Evolutionary conservation across 768 basidiomycete species (phyloP), one percentile per base, ranked within the genome.

Genomic region (Mycena indigotica): DNA sequence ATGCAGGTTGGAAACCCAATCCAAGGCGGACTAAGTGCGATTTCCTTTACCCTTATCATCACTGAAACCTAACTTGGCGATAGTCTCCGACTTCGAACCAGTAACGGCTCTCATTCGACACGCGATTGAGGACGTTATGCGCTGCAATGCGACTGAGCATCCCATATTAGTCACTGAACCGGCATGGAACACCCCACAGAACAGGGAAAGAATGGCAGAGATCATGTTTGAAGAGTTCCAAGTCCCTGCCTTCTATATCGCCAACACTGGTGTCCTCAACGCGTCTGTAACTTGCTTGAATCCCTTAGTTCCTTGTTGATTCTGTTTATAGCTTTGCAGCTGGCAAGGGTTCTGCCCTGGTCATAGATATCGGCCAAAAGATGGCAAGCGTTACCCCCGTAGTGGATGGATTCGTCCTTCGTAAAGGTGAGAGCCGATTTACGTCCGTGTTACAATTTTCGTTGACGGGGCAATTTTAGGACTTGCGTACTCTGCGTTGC

Each of bases 161-260:
- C 97, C 97, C 1, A 73, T 98, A 40, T 83, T 99, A 39, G 84
- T 95, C 6, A 98, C 97, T 0, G 97, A 99, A 70, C 90, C 95
- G 5, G 88, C 95, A 3, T 99, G 97, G 97, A 98, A 98, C 70
- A 92, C 93, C 0, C 79, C 86, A 21, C 86, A 86, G n/a, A 93
- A 97, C 68, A 79, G 96, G 58, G 94, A 98, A 76, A 83, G 89
- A 53, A 91, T 98, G 88, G 91, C 94, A 12, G 94, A 98, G 75
- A 90, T 97, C 46, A 91, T 97, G 87, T 98, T 98, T 67, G 97
- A 99, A 73, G 89, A 96, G 65, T 96, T 97, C 65, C 79, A 91
- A 46, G 89, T 89, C 5, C 96, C 97, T 8, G 97, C 95, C 2
- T 95, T 96, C 75, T 99, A 98, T 70, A 91, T 96, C 35, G 94